Evolutionary conservation across 2,329 filamentous ascomycete genomes (phyloP).

Genomic region (Biscogniauxia mediterranea): DNA sequence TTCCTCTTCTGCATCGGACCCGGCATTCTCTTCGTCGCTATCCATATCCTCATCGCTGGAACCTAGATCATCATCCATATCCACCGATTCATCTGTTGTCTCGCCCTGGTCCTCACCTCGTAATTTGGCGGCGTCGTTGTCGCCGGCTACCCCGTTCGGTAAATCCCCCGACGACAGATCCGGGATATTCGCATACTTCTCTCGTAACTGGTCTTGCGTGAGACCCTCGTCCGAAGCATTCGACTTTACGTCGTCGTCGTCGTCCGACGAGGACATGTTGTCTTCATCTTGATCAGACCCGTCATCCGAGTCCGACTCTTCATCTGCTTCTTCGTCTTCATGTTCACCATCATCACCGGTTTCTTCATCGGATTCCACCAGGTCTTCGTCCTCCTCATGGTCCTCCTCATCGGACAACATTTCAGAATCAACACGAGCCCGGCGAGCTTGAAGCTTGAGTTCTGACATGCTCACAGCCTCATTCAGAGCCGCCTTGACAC

Average conservation of each 20-base stretch:
- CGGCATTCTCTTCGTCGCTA: slow-evolving; percentile 40
- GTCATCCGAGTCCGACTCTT: slow-evolving; percentile 36
- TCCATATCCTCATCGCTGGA: slow-evolving; percentile 52
- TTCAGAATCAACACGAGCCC: slow-evolving; percentile 53
- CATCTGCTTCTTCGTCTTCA: slow-evolving; percentile 41
- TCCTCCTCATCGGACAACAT: slow-evolving; percentile 41
- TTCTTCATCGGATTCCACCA: slow-evolving; percentile 46
- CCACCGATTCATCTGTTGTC: slow-evolving; percentile 63
- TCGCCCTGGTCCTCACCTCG: slow-evolving; percentile 41
- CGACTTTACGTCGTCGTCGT: slow-evolving; percentile 55
- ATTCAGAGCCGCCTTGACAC: slow-evolving; percentile 67
- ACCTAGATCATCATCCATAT: slow-evolving; percentile 67
- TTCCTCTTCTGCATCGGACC: slow-evolving; percentile 40
- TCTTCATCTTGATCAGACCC: slow-evolving; percentile 45
- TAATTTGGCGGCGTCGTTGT: slow-evolving; percentile 17
- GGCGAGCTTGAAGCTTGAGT: slow-evolving; percentile 64
- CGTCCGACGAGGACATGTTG: slow-evolving; percentile 63
- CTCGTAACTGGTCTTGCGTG: slow-evolving; percentile 65
- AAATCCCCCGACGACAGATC: slow-evolving; percentile 35
- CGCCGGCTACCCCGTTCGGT: slow-evolving; percentile 10
- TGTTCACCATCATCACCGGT: slow-evolving; percentile 46
- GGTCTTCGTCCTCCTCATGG: slow-evolving; percentile 35
- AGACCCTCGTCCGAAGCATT: slow-evolving; percentile 60
- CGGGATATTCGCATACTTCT: slow-evolving; percentile 67
- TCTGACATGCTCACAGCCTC: slow-evolving; percentile 72